Evolutionary conservation across 768 basidiomycete species (phyloP).

Genomic region (Boletus speciosus): DNA sequence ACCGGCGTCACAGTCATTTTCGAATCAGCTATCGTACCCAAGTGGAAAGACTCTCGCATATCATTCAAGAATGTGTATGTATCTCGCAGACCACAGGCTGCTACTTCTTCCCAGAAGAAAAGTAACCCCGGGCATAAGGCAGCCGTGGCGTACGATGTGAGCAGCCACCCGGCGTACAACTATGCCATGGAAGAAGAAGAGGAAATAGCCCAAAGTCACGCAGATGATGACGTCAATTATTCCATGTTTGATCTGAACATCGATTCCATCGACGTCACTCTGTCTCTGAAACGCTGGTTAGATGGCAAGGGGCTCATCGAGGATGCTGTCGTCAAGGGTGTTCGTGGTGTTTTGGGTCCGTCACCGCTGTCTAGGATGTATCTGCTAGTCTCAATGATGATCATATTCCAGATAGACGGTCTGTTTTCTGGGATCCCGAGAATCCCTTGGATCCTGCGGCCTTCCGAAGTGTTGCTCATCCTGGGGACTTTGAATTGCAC

Average conservation of each 20-base stretch:
- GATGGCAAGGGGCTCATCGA: constrained; percentile 93
- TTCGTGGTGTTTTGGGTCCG: constrained; percentile 87
- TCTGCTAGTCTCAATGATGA: background rate
- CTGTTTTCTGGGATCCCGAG: constrained; percentile 81
- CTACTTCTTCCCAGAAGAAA: constrained; percentile 14
- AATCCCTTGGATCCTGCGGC: constrained; percentile 75
- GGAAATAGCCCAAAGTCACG: constrained; percentile 24
- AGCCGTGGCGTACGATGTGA: constrained; percentile 72
- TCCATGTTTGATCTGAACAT: constrained; percentile 92
- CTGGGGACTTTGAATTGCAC: constrained; percentile 91
- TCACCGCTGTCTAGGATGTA: background rate
- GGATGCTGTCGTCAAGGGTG: constrained; percentile 89
- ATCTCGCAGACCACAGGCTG: constrained; percentile 63
- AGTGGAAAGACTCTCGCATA: constrained; percentile 93
- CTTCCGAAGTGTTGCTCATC: constrained; percentile 68
- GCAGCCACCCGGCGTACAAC: constrained; percentile 71
- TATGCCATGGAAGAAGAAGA: constrained; percentile 60
- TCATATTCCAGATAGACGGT: constrained; percentile 67
- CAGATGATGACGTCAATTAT: constrained; percentile 65
- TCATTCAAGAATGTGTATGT: constrained; percentile 97
- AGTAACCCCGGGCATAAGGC: constrained; percentile 43
- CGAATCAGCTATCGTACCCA: constrained; percentile 96
- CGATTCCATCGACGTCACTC: constrained; percentile 92
- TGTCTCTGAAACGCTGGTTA: constrained; percentile 89
- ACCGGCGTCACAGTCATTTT: constrained; percentile 95